Evolutionary conservation across 2,329 filamentous ascomycete genomes (phyloP).

Genomic region (Botrytis paeoniae): DNA sequence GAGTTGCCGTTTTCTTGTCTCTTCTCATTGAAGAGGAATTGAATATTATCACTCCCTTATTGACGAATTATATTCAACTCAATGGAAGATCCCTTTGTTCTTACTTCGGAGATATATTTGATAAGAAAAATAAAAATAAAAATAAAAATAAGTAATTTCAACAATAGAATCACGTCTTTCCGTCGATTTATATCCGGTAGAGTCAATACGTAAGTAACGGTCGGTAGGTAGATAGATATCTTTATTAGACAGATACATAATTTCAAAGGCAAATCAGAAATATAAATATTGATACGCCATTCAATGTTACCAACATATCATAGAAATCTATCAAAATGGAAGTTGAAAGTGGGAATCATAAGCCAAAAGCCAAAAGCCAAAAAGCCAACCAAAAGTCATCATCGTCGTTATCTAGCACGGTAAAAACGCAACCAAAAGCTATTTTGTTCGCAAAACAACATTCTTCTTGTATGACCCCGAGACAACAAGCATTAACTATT

Average conservation of each 20-base stretch:
- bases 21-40: neutral
- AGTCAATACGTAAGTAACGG: too few species aligned
- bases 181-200: neutral
- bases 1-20: conserved; percentile 2
- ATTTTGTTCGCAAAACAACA: neutral
- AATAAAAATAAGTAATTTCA: neutral
- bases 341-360: neutral
- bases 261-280: too few species aligned
- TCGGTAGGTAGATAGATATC: neutral
- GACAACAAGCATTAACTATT: neutral
- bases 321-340: neutral
- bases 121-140: neutral
- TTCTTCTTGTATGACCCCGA: neutral
- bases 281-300: neutral
- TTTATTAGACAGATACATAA: neutral
- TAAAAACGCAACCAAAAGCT: neutral
- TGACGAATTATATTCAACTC: neutral
- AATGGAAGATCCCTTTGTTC: neutral
- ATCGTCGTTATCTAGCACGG: neutral
- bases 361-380: neutral
- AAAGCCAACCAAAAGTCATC: neutral
- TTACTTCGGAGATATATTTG: too few species aligned
- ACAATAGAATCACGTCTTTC: neutral
- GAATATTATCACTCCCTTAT: neutral
- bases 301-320: neutral